phyloP scores from a whole-genome alignment of 2,329 filamentous ascomycete species.

The Colletotrichum falcatum region DNA sequence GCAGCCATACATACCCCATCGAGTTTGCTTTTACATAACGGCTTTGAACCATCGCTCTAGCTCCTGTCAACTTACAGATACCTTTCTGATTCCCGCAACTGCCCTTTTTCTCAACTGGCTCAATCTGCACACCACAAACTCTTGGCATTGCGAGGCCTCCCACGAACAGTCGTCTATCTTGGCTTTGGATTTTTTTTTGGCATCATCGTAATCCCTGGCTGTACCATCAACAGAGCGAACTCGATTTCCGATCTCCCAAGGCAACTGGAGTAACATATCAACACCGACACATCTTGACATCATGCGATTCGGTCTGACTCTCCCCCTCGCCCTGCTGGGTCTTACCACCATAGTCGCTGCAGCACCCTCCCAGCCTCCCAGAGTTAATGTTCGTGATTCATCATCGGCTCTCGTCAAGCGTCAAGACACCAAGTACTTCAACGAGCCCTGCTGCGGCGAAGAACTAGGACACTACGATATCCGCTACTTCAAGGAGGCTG shows the following conservation, averaged over 20 bases:
- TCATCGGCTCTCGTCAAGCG: slow-evolving; percentile 30
- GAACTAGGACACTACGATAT: slow-evolving; percentile 79
- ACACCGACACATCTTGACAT: neutral
- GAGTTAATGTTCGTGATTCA: slow-evolving; percentile 2
- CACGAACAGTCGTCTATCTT: neutral
- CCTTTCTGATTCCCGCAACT: neutral
- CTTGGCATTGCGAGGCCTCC: slow-evolving; percentile 25
- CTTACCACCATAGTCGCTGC: slow-evolving; percentile 24
- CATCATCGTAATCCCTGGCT: neutral
- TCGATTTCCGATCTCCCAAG: neutral
- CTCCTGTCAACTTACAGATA: neutral
- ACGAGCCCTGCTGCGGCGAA: slow-evolving; percentile 71
- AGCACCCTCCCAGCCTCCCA: slow-evolving; percentile 25
- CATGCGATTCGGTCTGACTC: slow-evolving; percentile 28
- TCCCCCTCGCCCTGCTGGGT: slow-evolving; percentile 27
- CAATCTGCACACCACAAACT: neutral
- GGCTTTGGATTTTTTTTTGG: neutral
- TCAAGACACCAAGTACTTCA: slow-evolving; percentile 68
- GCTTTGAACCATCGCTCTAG: neutral
- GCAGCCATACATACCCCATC: slow-evolving; percentile 10
- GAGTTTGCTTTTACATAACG: slow-evolving; percentile 7
- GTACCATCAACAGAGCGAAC: neutral
- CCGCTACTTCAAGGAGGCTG: slow-evolving; percentile 73
- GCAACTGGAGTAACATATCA: neutral
- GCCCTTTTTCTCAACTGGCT: slow-evolving; percentile 1